These are phyloP conservation scores for Syzygium aqueum DNA, from an alignment of 345 rosid species.

Conservation along the genomic window DNA sequence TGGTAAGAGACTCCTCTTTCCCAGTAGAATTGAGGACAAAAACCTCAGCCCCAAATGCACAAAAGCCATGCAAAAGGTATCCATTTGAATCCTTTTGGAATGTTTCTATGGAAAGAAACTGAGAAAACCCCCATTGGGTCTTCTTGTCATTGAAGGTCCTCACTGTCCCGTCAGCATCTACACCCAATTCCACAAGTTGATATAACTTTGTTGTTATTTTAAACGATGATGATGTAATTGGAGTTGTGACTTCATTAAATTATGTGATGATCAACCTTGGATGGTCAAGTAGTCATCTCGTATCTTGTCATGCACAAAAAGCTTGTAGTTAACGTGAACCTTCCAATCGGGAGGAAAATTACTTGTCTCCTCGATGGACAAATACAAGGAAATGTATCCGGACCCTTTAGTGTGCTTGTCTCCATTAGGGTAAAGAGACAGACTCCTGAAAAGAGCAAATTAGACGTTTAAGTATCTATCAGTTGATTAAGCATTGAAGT, in stretches of 20 bases:
- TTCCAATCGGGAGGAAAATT: not conserved
- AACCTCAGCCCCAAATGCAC: slow-evolving; percentile 4
- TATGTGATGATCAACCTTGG: not conserved
- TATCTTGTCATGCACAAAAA: not conserved
- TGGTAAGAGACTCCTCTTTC: not conserved
- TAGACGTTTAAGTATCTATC: not conserved
- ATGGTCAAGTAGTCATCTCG: not conserved
- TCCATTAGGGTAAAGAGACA: slow-evolving; percentile 6
- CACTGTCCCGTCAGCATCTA: not conserved
- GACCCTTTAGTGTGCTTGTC: not conserved
- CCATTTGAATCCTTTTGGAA: not conserved
- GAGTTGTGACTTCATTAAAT: not conserved
- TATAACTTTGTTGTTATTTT: not conserved
- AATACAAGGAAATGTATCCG: not conserved
- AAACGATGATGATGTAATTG: not conserved
- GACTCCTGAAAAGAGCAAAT: not conserved
- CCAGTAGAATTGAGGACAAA: not conserved
- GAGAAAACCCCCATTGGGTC: not conserved
- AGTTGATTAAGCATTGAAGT: not conserved
- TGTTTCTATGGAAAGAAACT: not conserved
- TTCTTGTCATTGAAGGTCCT: not conserved
- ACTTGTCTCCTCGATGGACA: not conserved
- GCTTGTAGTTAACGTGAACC: not conserved
- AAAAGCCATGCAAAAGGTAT: not conserved
- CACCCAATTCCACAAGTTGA: not conserved